phyloP scores from a whole-genome alignment of 805 yeast species.

The Naumovozyma dairenensis region DNA sequence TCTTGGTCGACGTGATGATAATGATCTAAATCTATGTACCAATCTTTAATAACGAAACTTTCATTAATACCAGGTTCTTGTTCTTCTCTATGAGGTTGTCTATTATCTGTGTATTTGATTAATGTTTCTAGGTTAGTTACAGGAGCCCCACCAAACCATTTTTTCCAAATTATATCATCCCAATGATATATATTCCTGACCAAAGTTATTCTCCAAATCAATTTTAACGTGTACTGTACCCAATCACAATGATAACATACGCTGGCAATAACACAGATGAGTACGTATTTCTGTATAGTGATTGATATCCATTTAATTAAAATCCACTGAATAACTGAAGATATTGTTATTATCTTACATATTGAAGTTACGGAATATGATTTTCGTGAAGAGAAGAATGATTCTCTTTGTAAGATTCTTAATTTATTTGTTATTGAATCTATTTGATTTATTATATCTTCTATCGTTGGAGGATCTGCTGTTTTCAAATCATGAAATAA shows the following conservation, averaged over 20 bases:
- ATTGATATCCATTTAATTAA: conserved; percentile 11
- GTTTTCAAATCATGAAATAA: conserved; percentile 11
- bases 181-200: conserved; percentile 13
- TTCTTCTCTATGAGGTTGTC: neutral
- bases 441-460: conserved; percentile 20
- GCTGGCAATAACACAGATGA: conserved; percentile 4
- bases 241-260: conserved; percentile 20
- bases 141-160: too few relatives aligned
- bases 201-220: conserved; percentile 21
- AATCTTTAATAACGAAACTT: neutral
- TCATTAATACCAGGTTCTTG: too few relatives aligned
- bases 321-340: conserved; percentile 17
- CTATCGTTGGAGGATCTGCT: conserved; percentile 27
- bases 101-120: neutral
- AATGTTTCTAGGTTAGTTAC: neutral
- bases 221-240: conserved; percentile 20
- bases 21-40: neutral
- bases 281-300: conserved; percentile 9
- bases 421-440: conserved; percentile 21
- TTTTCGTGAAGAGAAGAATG: neutral
- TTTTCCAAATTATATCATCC: neutral
- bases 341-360: conserved; percentile 1
- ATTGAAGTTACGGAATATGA: neutral
- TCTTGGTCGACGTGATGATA: neutral
- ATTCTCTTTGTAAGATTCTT: conserved; percentile 14